phyloP scores from a whole-genome alignment of 2,329 filamentous ascomycete genomes.

The Ceratocystis albifundus region DNA sequence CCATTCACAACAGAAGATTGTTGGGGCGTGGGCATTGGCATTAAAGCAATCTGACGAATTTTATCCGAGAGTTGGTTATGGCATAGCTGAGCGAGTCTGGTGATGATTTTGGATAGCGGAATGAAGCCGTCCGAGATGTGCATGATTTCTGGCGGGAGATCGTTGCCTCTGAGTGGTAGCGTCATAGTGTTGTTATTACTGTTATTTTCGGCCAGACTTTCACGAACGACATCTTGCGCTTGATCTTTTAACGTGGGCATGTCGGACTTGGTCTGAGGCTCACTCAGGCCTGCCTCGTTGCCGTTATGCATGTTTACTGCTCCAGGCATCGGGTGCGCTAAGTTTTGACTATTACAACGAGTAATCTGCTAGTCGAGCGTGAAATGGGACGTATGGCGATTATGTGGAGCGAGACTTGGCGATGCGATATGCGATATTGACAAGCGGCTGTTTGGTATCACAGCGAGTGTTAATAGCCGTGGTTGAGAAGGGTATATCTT shows the following conservation, averaged over 20 bases:
- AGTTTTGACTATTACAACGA: background rate
- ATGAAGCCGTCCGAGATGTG: constrained; percentile 70
- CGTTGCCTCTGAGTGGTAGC: constrained; percentile 37
- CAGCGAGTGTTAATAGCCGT: too few relatives aligned
- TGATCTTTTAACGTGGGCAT: constrained; percentile 31
- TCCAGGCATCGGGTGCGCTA: constrained; percentile 37
- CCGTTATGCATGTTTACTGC: constrained; percentile 46
- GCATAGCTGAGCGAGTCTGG: constrained; percentile 69
- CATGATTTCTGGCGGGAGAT: constrained; percentile 48
- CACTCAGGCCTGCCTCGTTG: constrained; percentile 24
- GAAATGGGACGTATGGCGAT: too few relatives aligned
- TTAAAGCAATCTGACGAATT: constrained; percentile 57
- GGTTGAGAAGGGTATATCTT: background rate
- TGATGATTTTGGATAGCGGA: constrained; percentile 61
- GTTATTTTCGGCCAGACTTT: constrained; percentile 10
- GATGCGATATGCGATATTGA: too few relatives aligned
- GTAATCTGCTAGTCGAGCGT: background rate
- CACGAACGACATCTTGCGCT: constrained; percentile 19
- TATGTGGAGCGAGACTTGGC: too few relatives aligned
- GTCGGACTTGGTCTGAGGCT: constrained; percentile 31
- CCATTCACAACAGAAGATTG: constrained; percentile 35
- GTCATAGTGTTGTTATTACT: constrained; percentile 17
- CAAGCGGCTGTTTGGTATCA: too few relatives aligned
- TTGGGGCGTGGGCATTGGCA: constrained; percentile 43
- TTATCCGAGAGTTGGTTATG: constrained; percentile 65